These are phyloP conservation scores for Primulina tabacum DNA, from an alignment of 257 asterid species.

Conservation along the genomic window DNA sequence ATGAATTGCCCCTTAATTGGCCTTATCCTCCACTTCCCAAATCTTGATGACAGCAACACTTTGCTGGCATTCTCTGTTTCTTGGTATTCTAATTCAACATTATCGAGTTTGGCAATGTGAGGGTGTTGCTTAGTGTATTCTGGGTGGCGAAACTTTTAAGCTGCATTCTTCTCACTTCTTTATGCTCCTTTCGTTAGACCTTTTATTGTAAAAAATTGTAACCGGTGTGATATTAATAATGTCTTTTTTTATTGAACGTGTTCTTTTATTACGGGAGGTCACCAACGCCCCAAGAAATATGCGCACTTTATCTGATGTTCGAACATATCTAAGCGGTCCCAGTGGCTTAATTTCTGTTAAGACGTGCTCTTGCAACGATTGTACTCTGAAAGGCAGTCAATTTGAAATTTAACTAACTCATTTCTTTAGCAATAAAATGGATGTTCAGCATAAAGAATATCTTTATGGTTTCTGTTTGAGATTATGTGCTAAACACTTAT, in stretches of 20 bases:
- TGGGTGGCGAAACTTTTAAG: not conserved
- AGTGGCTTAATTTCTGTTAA: not conserved
- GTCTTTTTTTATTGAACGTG: not conserved
- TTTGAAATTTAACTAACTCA: too few relatives aligned
- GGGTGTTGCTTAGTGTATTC: not conserved
- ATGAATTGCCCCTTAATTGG: not conserved
- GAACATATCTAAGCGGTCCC: not conserved
- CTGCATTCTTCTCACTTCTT: not conserved
- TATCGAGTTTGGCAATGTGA: not conserved
- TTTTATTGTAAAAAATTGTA: not conserved
- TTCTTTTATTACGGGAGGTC: not conserved
- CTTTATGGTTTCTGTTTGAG: conserved; percentile 1
- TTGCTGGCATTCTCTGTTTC: not conserved
- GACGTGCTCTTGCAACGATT: not conserved
- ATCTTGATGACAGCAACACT: not conserved
- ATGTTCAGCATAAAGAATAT: not conserved
- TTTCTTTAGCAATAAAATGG: not conserved
- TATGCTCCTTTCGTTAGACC: not conserved
- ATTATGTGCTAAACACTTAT: not conserved
- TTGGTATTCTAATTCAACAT: not conserved
- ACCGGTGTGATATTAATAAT: not conserved
- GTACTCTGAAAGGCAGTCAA: not conserved
- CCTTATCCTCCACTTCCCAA: not conserved
- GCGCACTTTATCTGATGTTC: not conserved
- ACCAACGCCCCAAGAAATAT: not conserved